Evolutionary conservation across 2,329 filamentous ascomycete species (phyloP), one percentile per base, ranked within the genome.

Genomic region (Lachnellula willkommii): DNA sequence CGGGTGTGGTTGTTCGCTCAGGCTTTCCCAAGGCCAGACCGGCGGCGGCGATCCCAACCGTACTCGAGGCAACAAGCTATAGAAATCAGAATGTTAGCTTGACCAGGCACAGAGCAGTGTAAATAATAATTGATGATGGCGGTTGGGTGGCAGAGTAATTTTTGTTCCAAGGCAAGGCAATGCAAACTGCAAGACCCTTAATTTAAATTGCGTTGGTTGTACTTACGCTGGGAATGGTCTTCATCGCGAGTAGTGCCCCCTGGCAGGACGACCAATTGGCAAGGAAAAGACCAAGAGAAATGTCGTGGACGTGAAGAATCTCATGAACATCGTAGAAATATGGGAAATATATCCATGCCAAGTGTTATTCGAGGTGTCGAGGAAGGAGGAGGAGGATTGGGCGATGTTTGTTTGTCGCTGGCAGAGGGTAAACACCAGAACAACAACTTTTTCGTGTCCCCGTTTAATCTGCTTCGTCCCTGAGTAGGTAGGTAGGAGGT

Each of bases 41-140:
- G 14, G 65, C 63, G 17, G 66, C 68, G 53, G 68, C 69, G 55
- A 70, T 61, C 39, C 68, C 69, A 46, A 71, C 68, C 28, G 68
- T 70, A 62, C 69, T 70, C 51, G 68, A 67, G 32, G 68, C 69
- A 61, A 71, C 64, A 55, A 71, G 68, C 69, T 71, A 57, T 55
- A 51, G 35, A 54, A 55, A 48, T 47, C 35, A 49, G 37, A 55
- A 54, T 40, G 26, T 57, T 52, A 51, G 40, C 17, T 39, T 45
- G 11, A 20, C 28, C 47, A 22, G 37, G 17, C 14, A 39, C 46
- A 40, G n/a, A 37, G 24, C 32, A 26, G 40, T 40, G 20, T 12
- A 20, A 5, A 22, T 36, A 20, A 37, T 12, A 20, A 26, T 26
- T 47, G 9, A 5, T 14, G 12, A 47, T 26, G 14, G 32, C 24